Evolutionary conservation across 2,329 filamentous ascomycete species (phyloP).

Genomic region (Zelopaecilomyces penicillatus): DNA sequence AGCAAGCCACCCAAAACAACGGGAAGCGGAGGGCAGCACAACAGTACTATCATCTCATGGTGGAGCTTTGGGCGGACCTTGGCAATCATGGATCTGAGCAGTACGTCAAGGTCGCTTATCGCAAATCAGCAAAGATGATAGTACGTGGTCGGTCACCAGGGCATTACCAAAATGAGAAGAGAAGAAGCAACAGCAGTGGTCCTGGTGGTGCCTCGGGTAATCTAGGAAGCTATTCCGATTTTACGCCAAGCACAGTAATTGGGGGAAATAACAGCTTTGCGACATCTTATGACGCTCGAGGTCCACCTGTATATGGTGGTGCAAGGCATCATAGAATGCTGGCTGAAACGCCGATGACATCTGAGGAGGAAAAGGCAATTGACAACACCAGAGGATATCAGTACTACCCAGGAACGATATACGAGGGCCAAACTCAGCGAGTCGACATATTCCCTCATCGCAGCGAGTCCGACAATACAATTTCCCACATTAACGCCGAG

Average conservation of each 20-base stretch:
- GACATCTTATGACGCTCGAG: slow-evolving; percentile 3
- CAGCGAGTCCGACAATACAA: slow-evolving; percentile 24
- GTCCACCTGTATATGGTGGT: slow-evolving; percentile 13
- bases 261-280: slow-evolving; percentile 4
- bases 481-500: slow-evolving; percentile 22
- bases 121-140: slow-evolving; percentile 73
- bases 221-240: slow-evolving; percentile 35
- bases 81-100: slow-evolving; percentile 40
- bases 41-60: slow-evolving; percentile 85
- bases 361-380: slow-evolving; percentile 44
- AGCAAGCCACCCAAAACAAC: slow-evolving; percentile 88
- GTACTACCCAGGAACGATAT: slow-evolving; percentile 44
- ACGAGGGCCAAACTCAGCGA: slow-evolving; percentile 37
- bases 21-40: slow-evolving; percentile 83
- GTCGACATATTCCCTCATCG: slow-evolving; percentile 43
- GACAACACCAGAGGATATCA: slow-evolving; percentile 43
- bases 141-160: slow-evolving; percentile 78
- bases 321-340: slow-evolving; percentile 41
- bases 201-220: slow-evolving; percentile 56
- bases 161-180: slow-evolving; percentile 65
- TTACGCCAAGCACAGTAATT: slow-evolving; percentile 5
- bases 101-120: slow-evolving; percentile 63
- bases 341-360: slow-evolving; percentile 41
- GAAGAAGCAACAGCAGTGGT: slow-evolving; percentile 61
- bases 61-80: slow-evolving; percentile 71